Percentiles rank a stretch among this genome's conserved stretches.
Conservation (phyloP, 495 filamentous ascomycete genomes). For the Penicillium robsamsonii region DNA sequence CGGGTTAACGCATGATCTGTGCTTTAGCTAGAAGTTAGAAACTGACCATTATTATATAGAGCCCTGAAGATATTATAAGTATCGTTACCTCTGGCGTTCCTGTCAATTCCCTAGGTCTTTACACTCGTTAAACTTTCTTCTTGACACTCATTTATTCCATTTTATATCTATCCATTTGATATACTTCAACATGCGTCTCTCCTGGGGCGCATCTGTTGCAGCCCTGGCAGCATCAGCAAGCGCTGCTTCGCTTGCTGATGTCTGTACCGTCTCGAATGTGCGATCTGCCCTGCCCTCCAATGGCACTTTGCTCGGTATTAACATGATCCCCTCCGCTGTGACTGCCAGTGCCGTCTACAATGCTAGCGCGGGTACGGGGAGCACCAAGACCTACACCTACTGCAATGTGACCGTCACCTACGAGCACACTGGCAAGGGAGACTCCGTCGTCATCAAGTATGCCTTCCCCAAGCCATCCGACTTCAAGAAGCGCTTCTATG, state of each 20-base stretch:
- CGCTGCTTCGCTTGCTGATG: constrained; percentile 30
- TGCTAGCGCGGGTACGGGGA: constrained; percentile 16
- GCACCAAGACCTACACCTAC: constrained; percentile 29
- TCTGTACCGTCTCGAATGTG: constrained; percentile 37
- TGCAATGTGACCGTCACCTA: constrained; percentile 40
- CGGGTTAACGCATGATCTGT: not conserved
- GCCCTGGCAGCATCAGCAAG: constrained; percentile 30
- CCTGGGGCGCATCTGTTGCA: constrained; percentile 21
- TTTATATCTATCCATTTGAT: not conserved
- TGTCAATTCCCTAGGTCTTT: not conserved
- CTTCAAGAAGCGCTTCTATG: constrained; percentile 41
- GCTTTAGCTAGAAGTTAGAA: not conserved
- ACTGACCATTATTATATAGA: not conserved
- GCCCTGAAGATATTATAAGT: not conserved
- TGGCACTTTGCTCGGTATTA: constrained; percentile 33
- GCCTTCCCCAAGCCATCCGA: constrained; percentile 33
- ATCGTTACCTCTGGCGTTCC: not conserved
- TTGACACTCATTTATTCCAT: not conserved
- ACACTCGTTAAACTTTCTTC: not conserved
- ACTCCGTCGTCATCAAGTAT: constrained; percentile 33
- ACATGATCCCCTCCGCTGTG: constrained; percentile 30
- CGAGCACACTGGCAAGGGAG: constrained; percentile 34
- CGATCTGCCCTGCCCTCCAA: constrained; percentile 32
- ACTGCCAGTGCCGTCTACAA: constrained; percentile 31
- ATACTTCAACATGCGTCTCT: constrained; percentile 25